phyloP scores from a whole-genome alignment of 2,329 filamentous ascomycete genomes.

The Leptographium wingfieldii region DNA sequence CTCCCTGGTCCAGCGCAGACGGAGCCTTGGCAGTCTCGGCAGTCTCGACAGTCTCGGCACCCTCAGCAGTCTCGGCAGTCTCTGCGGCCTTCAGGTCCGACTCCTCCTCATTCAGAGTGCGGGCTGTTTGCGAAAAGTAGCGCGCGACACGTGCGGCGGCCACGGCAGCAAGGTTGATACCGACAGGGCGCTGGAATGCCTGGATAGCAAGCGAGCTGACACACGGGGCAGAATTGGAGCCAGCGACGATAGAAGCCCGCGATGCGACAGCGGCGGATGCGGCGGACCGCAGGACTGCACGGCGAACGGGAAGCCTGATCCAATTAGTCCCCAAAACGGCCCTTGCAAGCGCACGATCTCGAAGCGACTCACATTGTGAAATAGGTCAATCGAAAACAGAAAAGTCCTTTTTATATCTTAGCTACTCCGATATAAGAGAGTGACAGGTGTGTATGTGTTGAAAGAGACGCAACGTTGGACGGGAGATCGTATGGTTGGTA shows the following conservation, averaged over 20 bases:
- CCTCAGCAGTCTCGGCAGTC: not conserved
- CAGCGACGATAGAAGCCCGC: conserved; percentile 6
- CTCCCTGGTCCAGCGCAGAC: not conserved
- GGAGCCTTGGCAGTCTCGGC: not conserved
- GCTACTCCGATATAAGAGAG: not conserved
- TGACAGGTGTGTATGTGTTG: not conserved
- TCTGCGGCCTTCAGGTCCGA: not conserved
- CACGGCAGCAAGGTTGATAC: conserved; percentile 5
- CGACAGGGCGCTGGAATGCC: conserved; percentile 8
- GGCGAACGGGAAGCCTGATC: conserved; percentile 21
- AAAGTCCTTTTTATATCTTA: too few species aligned
- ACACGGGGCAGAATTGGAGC: conserved; percentile 6
- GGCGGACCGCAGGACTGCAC: conserved; percentile 20
- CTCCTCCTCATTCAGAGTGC: conserved; percentile 11
- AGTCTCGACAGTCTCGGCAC: not conserved
- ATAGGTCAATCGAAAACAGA: not conserved
- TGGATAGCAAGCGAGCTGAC: conserved; percentile 13
- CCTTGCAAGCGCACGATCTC: not conserved
- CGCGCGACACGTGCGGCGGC: conserved; percentile 12
- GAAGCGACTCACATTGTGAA: not conserved
- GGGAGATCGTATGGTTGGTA: not conserved
- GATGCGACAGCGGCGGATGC: conserved; percentile 18
- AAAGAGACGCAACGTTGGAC: not conserved
- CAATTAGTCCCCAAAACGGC: not conserved
- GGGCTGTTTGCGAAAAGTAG: conserved; percentile 20